Percentiles rank a stretch among this genome's conserved stretches.
These are phyloP conservation scores for Globisporangium sylvaticum DNA, from an alignment of 352 stramenopile species.

Conservation along the genomic window DNA sequence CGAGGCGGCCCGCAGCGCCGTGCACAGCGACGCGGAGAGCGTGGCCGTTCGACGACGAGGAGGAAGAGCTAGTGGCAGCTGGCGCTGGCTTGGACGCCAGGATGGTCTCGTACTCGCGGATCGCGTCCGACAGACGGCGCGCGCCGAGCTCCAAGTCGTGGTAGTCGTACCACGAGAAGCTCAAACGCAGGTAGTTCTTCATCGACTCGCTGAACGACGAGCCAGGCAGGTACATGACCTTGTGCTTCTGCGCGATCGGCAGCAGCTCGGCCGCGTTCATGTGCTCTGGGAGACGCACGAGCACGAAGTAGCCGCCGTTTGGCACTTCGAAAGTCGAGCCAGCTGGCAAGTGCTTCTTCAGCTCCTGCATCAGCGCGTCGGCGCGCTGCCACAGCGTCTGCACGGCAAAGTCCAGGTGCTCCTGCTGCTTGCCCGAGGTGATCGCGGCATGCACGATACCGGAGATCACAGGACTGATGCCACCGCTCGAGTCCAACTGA, in stretches of 20 bases:
- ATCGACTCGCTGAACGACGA: constrained; percentile 81
- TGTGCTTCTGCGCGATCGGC: constrained; percentile 79
- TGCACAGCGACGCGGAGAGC: constrained; percentile 65
- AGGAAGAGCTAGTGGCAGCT: constrained; percentile 8
- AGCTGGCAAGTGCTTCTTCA: constrained; percentile 56
- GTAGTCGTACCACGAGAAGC: constrained; percentile 87
- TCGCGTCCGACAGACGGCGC: constrained; percentile 62
- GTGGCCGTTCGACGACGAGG: constrained; percentile 17
- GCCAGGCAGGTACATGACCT: constrained; percentile 83
- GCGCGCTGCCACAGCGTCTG: constrained; percentile 73
- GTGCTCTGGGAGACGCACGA: constrained; percentile 73
- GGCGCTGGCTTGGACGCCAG: constrained; percentile 32
- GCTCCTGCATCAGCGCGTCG: constrained; percentile 71
- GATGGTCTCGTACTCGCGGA: constrained; percentile 56
- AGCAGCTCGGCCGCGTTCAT: constrained; percentile 76
- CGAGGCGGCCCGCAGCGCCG: constrained; percentile 61
- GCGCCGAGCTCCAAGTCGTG: constrained; percentile 73
- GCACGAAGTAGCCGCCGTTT: constrained; percentile 87
- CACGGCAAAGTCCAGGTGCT: constrained; percentile 73
- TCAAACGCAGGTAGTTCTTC: constrained; percentile 87
- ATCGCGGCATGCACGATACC: constrained; percentile 82
- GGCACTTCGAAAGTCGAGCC: constrained; percentile 71
- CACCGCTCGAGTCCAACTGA: constrained; percentile 90
- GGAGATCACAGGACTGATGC: constrained; percentile 91
- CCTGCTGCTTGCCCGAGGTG: constrained; percentile 59